A percentile compares a stretch with the other conserved stretches of the same genome.
phyloP scores from a whole-genome alignment of 225 moss, liverwort and hornwort genomes.

The Takakia lepidozioides region DNA sequence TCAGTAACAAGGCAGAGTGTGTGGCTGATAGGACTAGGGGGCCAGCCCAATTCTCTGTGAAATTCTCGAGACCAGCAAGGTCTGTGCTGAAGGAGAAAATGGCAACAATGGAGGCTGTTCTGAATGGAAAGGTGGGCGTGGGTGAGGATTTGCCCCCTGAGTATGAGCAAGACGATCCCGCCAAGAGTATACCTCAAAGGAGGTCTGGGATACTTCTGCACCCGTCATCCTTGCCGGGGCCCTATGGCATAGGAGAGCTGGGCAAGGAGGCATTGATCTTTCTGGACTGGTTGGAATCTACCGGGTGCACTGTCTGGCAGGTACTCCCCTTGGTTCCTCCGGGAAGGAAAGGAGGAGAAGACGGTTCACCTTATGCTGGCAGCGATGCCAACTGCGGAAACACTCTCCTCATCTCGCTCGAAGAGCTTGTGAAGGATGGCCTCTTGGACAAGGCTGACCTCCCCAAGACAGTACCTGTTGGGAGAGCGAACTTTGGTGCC shows the following conservation, averaged over 20 bases:
- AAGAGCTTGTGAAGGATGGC: slow-evolving; percentile 73
- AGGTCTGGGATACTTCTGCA: slow-evolving; percentile 76
- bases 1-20: too few relatives aligned
- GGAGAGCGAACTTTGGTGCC: slow-evolving; percentile 40
- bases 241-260: slow-evolving; percentile 70
- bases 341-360: slow-evolving; percentile 80
- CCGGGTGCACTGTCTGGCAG: slow-evolving; percentile 88
- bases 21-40: too few relatives aligned
- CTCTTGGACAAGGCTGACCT: slow-evolving; percentile 54
- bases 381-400: slow-evolving; percentile 87
- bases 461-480: slow-evolving; percentile 56
- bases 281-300: slow-evolving; percentile 72
- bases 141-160: slow-evolving; percentile 68
- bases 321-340: slow-evolving; percentile 95
- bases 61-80: too few relatives aligned
- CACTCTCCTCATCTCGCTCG: slow-evolving; percentile 69
- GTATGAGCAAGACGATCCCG: slow-evolving; percentile 68
- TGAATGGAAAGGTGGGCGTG: slow-evolving; percentile 13
- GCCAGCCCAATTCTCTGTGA: too few relatives aligned
- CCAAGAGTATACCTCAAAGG: slow-evolving; percentile 42
- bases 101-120: background rate
- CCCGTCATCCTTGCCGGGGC: slow-evolving; percentile 75
- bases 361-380: slow-evolving; percentile 91
- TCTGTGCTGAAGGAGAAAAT: too few relatives aligned
- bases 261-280: slow-evolving; percentile 62